phyloP scores from a whole-genome alignment of 306 rosid species.

The Fagus sylvatica region DNA sequence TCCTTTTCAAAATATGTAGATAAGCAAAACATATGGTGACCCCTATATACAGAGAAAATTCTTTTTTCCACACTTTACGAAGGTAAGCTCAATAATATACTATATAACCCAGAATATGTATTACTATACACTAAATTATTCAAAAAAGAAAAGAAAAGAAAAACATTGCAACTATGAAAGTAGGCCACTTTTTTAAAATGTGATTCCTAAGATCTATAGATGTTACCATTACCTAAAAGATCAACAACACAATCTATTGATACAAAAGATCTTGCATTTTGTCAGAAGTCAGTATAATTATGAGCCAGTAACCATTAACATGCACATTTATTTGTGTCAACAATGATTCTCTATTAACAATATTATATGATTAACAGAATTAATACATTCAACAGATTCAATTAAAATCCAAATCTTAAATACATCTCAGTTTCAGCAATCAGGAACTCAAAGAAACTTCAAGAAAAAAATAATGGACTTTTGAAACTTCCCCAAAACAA shows the following conservation, averaged over 20 bases:
- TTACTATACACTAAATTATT: too few relatives aligned
- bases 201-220: not conserved
- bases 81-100: too few relatives aligned
- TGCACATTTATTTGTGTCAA: not conserved
- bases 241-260: not conserved
- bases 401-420: too few relatives aligned
- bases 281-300: not conserved
- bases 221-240: not conserved
- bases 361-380: not conserved
- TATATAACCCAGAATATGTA: too few relatives aligned
- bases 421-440: too few relatives aligned
- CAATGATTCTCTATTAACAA: not conserved
- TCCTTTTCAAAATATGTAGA: too few relatives aligned
- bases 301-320: too few relatives aligned
- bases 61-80: not conserved
- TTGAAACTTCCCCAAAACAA: too few relatives aligned
- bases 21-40: not conserved
- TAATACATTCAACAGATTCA: too few relatives aligned
- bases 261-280: not conserved
- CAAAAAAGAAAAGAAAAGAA: too few relatives aligned
- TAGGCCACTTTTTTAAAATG: not conserved
- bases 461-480: too few relatives aligned
- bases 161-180: not conserved
- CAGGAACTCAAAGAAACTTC: too few relatives aligned
- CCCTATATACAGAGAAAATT: not conserved